Conservation (phyloP, 73 alveolate genomes). For the Paramecium biaurelia region DNA sequence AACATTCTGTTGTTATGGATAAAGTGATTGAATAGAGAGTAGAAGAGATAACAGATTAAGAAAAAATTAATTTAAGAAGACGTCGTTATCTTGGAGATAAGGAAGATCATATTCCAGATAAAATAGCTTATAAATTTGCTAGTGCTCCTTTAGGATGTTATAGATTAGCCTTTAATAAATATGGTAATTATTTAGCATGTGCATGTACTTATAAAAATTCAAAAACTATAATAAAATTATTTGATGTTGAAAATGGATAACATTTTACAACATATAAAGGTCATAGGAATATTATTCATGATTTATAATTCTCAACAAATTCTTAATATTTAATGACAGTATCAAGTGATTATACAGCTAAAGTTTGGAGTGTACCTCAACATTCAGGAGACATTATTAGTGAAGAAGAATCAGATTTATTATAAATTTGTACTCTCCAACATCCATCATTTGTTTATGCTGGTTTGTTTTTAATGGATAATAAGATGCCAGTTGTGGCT, state of each 20-base stretch:
- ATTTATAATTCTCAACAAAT: slow-evolving; percentile 85
- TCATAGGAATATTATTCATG: slow-evolving; percentile 95
- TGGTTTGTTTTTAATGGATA: slow-evolving; percentile 72
- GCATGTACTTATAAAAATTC: slow-evolving; percentile 91
- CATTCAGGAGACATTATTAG: slow-evolving; percentile 18
- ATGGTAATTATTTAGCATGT: slow-evolving; percentile 94
- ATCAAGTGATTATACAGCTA: slow-evolving; percentile 88
- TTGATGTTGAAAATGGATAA: slow-evolving; percentile 84
- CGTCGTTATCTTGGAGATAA: slow-evolving; percentile 86
- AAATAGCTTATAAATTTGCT: slow-evolving; percentile 80
- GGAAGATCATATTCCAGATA: slow-evolving; percentile 87
- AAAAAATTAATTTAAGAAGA: slow-evolving; percentile 68
- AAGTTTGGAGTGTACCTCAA: slow-evolving; percentile 79
- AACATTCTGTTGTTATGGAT: not conserved
- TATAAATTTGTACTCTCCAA: slow-evolving; percentile 72
- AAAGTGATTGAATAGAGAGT: not conserved
- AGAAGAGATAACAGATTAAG: slow-evolving; percentile 56
- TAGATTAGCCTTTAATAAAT: slow-evolving; percentile 85
- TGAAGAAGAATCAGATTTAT: slow-evolving; percentile 69
- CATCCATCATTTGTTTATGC: slow-evolving; percentile 97
- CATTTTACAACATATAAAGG: slow-evolving; percentile 82
- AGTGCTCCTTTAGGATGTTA: slow-evolving; percentile 92
- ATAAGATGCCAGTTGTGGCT: slow-evolving; percentile 76
- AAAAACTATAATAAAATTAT: slow-evolving; percentile 90
- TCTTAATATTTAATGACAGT: slow-evolving; percentile 83